These are phyloP conservation scores for Colletotrichum simmondsii DNA, from an alignment of 2,329 filamentous ascomycete species.

Conservation along the genomic window DNA sequence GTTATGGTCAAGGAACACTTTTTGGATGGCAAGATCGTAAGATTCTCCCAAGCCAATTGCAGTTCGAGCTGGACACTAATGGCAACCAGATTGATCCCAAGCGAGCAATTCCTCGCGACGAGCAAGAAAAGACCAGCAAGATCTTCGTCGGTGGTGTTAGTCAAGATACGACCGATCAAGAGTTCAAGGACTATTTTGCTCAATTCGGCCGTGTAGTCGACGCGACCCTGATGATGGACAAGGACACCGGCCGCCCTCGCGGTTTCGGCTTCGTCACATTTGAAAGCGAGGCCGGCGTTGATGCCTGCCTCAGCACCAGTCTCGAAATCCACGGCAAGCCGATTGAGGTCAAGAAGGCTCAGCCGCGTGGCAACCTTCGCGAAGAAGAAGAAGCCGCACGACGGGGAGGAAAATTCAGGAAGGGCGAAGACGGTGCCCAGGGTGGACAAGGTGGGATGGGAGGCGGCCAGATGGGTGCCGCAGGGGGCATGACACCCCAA, in stretches of 20 bases:
- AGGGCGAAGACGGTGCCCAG: conserved; percentile 55
- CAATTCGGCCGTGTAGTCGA: conserved; percentile 97
- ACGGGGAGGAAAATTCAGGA: conserved; percentile 69
- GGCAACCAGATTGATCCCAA: conserved; percentile 89
- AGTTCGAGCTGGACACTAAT: neutral
- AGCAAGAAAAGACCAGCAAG: conserved; percentile 98
- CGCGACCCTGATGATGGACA: conserved; percentile 99
- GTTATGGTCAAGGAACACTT: conserved; percentile 99
- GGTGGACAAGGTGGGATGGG: conserved; percentile 46
- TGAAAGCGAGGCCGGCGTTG: conserved; percentile 93
- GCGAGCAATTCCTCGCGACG: conserved; percentile 94
- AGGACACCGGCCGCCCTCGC: conserved; percentile 95
- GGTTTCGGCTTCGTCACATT: conserved; percentile 99
- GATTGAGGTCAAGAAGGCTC: conserved; percentile 98
- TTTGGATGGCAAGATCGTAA: conserved; percentile 96
- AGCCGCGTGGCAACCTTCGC: conserved; percentile 92
- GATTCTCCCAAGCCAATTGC: conserved; percentile 42
- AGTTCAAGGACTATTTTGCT: conserved; percentile 97
- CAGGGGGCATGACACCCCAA: conserved; percentile 86
- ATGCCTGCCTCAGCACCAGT: conserved; percentile 85
- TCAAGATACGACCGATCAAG: conserved; percentile 94
- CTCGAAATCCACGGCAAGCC: conserved; percentile 95
- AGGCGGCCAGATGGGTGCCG: conserved; percentile 51
- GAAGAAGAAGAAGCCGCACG: conserved; percentile 84
- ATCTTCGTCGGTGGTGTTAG: conserved; percentile 98